Evolutionary conservation across 2,329 filamentous ascomycete genomes (phyloP), one percentile per base, ranked within the genome.

Genomic region (Trichoderma afroharzianum): DNA sequence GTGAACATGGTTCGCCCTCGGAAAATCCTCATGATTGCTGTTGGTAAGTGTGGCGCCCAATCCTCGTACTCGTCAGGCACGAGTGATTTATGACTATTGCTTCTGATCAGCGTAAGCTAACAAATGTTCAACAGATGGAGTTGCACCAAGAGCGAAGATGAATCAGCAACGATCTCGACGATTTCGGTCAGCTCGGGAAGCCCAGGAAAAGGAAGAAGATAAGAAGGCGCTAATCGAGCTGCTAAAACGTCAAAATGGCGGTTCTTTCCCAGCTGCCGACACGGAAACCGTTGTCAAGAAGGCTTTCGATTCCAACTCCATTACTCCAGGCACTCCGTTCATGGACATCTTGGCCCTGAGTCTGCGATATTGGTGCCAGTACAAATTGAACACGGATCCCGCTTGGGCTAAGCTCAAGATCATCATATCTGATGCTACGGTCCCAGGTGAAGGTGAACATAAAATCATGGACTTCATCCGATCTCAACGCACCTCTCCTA

Each of bases 391-490:
- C 82, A 98, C 94, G 30, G 96, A 99, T 81, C 94, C 95, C 36
- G 93, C 92, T 63, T 99, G 97, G 97, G 93, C 93, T 74, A 94
- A 94, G 80, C 86, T 98, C 81, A 99, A 99, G 86, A 89, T 99
- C 81, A 97, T 99, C 81, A 98, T 99, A 76, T 99, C 96, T 9
- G 96, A 99, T 85, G 95, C 96, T 68, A 98, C 95, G 53, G 95
- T 99, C 50, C 96, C 96, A 69, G 96, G 96, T 79, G 96, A 99
- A 83, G 96, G 96, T 80, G 96, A 99, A 84, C 96, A 99, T 82
- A 99, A 99, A 83, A 98, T 99, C 79, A 99, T 99, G 96, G 91
- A 96, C 76, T 99, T 98, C 80, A 90, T 99, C 75, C 91, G 96
- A 77, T 97, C 95, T 47, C 97, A 99, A 82, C 91, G 96, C 77